Percentiles rank a stretch among this genome's conserved stretches.
phyloP scores from a whole-genome alignment of 345 rosid species.

The Euphorbia lathyris region DNA sequence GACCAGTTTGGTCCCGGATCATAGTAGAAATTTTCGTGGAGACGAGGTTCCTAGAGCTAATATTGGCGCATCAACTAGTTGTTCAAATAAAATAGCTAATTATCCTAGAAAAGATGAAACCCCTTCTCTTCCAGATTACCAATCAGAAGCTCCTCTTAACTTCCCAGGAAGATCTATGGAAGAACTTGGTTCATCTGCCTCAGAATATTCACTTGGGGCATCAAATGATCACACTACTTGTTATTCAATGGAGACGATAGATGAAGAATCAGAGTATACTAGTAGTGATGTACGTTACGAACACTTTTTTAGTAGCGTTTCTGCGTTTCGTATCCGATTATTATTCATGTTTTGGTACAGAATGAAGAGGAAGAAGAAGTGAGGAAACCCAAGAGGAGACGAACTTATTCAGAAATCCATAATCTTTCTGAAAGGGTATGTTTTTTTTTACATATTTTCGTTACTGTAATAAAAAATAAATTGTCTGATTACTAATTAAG shows the following conservation, averaged over 20 bases:
- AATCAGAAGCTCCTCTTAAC: conserved; percentile 42
- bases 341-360: conserved; percentile 24
- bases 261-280: conserved; percentile 28
- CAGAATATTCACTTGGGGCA: conserved; percentile 40
- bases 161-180: conserved; percentile 11
- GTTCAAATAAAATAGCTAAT: too few species aligned
- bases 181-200: conserved; percentile 30
- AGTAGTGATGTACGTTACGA: conserved; percentile 36
- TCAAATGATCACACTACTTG: conserved; percentile 32
- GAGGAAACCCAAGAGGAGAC: conserved; percentile 36
- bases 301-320: too few species aligned
- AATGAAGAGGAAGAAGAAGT: conserved; percentile 28
- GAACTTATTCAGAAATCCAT: conserved; percentile 35
- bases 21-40: neutral
- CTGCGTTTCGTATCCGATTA: neutral
- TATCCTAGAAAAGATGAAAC: too few species aligned
- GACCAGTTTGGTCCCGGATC: neutral
- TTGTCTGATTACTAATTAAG: neutral
- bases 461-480: too few species aligned
- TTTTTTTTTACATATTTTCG: too few species aligned
- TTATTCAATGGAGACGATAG: conserved; percentile 22
- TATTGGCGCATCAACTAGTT: too few species aligned
- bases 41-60: too few species aligned
- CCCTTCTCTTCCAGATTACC: conserved; percentile 56
- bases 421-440: conserved; percentile 47